Conservation (phyloP, 352 stramenopile genomes). For the Phytophthora macrochlamydospora region DNA sequence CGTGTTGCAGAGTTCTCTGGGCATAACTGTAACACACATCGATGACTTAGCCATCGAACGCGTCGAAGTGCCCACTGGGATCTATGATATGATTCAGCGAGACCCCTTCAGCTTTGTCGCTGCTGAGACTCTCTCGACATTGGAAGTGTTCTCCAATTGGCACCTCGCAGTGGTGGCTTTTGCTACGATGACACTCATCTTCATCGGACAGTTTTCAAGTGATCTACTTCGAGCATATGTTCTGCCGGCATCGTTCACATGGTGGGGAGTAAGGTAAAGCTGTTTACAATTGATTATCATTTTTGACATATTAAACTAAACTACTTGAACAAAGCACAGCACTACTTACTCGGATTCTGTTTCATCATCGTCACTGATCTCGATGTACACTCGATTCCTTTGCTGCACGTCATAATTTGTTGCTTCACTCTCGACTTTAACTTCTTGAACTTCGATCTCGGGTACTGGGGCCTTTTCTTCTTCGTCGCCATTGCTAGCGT, state of each 20-base stretch:
- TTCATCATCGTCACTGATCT: conserved; percentile 30
- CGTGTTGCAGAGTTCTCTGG: conserved; percentile 45
- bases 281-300: not conserved
- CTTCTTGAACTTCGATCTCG: not conserved
- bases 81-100: conserved; percentile 85
- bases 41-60: conserved; percentile 59
- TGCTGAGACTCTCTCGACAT: conserved; percentile 80
- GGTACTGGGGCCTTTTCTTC: not conserved
- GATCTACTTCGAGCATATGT: conserved; percentile 68
- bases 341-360: conserved; percentile 25
- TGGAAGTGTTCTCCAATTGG: conserved; percentile 87
- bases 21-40: conserved; percentile 61
- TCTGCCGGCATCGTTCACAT: conserved; percentile 66
- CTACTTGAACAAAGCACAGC: too few species aligned
- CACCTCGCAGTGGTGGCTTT: conserved; percentile 78
- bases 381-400: conserved; percentile 16
- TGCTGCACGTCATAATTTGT: not conserved
- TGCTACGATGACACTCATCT: conserved; percentile 84
- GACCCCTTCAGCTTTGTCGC: conserved; percentile 89
- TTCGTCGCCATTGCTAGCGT: conserved; percentile 17
- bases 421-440: conserved; percentile 1
- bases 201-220: conserved; percentile 82
- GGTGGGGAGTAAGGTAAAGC: conserved; percentile 38
- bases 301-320: not conserved
- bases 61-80: conserved; percentile 63